Conservation (phyloP, 805 yeast species). For the Suhomyces emberorum region DNA sequence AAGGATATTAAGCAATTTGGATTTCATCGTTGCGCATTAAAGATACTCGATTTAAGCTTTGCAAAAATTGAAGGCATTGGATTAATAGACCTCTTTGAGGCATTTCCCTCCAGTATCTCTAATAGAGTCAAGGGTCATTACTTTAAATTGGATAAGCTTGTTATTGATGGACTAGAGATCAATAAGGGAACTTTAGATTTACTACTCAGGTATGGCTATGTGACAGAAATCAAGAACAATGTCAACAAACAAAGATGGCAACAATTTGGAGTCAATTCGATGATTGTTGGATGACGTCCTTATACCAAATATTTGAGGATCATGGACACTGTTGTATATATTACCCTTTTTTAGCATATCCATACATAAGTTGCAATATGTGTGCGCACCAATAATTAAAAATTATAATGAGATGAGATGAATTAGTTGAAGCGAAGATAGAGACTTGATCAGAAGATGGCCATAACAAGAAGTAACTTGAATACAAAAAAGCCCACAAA, state of each 20-base stretch:
- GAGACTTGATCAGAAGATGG: conserved; percentile 16
- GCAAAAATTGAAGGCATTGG: conserved; percentile 39
- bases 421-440: background rate
- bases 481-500: conserved; percentile 20
- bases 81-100: conserved; percentile 27
- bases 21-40: conserved; percentile 14
- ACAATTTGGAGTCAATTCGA: conserved; percentile 34
- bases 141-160: conserved; percentile 18
- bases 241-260: conserved; percentile 28
- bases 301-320: too few species aligned
- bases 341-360: too few species aligned
- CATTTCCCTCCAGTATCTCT: conserved; percentile 6
- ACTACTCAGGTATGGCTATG: conserved; percentile 16
- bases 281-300: conserved; percentile 11
- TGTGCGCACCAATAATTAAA: conserved; percentile 8
- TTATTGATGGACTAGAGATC: conserved; percentile 34
- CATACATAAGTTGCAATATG: too few species aligned
- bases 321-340: too few species aligned
- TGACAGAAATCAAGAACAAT: conserved; percentile 21
- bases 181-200: conserved; percentile 24
- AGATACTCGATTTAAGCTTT: conserved; percentile 36
- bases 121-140: background rate
- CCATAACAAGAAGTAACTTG: conserved; percentile 26
- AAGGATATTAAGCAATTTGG: conserved; percentile 23
- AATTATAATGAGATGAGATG: conserved; percentile 7